A percentile compares a stretch with the other conserved stretches of the same genome.
Evolutionary conservation across 768 basidiomycete genomes (phyloP).

Genomic region (Collybia sp.): DNA sequence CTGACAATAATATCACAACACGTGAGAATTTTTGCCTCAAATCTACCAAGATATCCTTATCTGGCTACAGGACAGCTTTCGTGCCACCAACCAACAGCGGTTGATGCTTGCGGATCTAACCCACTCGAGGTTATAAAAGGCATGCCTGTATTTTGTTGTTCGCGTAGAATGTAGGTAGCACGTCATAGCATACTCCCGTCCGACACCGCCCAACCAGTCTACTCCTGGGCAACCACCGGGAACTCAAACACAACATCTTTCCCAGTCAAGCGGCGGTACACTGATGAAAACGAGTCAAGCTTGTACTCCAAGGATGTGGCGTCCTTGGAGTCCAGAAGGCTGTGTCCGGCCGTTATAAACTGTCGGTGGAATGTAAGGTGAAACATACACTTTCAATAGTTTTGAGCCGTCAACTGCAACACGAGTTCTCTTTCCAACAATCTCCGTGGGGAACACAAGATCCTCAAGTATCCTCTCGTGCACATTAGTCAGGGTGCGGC

Average conservation of each 20-base stretch:
- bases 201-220: conserved; percentile 27
- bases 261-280: conserved; percentile 92
- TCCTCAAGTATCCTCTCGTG: conserved; percentile 99
- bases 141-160: conserved; percentile 14
- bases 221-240: conserved; percentile 72
- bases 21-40: conserved; percentile 26
- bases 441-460: conserved; percentile 98
- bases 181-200: conserved; percentile 21
- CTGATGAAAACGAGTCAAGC: conserved; percentile 97
- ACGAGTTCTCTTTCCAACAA: conserved; percentile 97
- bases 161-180: conserved; percentile 17
- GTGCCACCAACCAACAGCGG: no score
- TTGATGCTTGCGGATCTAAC: no score
- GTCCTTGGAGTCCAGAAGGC: conserved; percentile 97
- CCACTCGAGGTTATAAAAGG: not conserved
- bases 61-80: not conserved
- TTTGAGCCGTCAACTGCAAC: conserved; percentile 92
- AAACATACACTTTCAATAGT: conserved; percentile 94
- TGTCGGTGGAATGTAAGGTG: not conserved
- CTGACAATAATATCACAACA: conserved; percentile 22
- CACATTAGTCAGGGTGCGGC: conserved; percentile 93
- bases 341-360: conserved; percentile 28
- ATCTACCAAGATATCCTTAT: conserved; percentile 6
- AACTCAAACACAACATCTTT: conserved; percentile 97
- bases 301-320: conserved; percentile 99